Percentiles rank a stretch among this genome's conserved stretches.
phyloP scores from a whole-genome alignment of 306 rosid genomes.

The Vigna reflexopilosa region DNA sequence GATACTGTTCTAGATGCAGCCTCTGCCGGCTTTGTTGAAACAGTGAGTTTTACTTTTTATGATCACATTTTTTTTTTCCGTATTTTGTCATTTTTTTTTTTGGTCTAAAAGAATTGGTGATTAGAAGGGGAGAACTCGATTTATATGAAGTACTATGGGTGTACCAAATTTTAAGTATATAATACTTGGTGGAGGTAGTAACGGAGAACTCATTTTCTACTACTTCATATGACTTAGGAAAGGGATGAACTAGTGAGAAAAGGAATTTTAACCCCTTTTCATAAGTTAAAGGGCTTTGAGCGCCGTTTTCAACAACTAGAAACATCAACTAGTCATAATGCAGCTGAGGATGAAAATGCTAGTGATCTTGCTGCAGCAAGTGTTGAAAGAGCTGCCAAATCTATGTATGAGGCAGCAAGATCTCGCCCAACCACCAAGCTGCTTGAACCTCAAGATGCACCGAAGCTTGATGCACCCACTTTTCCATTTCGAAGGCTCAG shows the following conservation, averaged over 20 bases:
- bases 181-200: conserved; percentile 16
- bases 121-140: conserved; percentile 47
- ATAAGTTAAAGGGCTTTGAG: conserved; percentile 89
- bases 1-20: conserved; percentile 95
- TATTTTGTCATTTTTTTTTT: not conserved
- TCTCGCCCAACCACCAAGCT: conserved; percentile 91
- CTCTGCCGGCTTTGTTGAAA: conserved; percentile 91
- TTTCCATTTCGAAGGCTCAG: conserved; percentile 76
- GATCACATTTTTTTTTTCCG: conserved; percentile 5
- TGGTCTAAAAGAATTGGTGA: not conserved
- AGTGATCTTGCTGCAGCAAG: conserved; percentile 65
- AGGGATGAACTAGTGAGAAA: conserved; percentile 89
- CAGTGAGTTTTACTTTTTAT: conserved; percentile 66
- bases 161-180: conserved; percentile 37
- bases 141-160: not conserved
- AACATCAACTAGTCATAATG: conserved; percentile 56
- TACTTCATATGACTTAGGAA: conserved; percentile 65
- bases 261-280: conserved; percentile 95
- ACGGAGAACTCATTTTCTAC: conserved; percentile 48
- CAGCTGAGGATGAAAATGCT: conserved; percentile 48
- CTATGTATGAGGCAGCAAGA: conserved; percentile 81
- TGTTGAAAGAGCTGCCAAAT: conserved; percentile 72
- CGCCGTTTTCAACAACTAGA: conserved; percentile 75
- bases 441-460: conserved; percentile 73
- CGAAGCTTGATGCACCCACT: conserved; percentile 88